These are phyloP conservation scores for Fusarium ramigenum DNA, from an alignment of 2,329 filamentous ascomycete genomes.

Conservation along the genomic window DNA sequence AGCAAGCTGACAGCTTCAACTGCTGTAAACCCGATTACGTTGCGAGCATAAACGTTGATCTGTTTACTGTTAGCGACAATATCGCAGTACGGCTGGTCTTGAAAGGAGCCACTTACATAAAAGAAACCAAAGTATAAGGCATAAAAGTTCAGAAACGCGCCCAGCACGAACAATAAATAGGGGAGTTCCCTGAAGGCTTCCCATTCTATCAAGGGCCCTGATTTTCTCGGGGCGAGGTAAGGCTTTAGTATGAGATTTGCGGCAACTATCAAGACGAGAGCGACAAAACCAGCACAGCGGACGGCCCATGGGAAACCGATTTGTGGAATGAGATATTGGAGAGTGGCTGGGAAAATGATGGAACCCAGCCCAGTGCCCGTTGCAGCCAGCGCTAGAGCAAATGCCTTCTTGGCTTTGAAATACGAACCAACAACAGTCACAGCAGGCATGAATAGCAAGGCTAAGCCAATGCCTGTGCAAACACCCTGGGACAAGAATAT, in stretches of 20 bases:
- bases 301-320: slow-evolving; percentile 73
- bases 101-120: slow-evolving; percentile 53
- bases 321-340: slow-evolving; percentile 64
- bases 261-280: slow-evolving; percentile 55
- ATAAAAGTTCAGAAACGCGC: slow-evolving; percentile 57
- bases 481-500: slow-evolving; percentile 64
- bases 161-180: slow-evolving; percentile 62
- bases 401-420: slow-evolving; percentile 63
- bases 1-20: slow-evolving; percentile 65
- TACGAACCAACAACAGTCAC: slow-evolving; percentile 70
- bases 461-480: slow-evolving; percentile 62
- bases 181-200: slow-evolving; percentile 64
- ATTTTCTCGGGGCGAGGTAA: slow-evolving; percentile 57
- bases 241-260: slow-evolving; percentile 54
- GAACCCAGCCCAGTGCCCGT: slow-evolving; percentile 67
- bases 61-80: slow-evolving; percentile 31
- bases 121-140: slow-evolving; percentile 52
- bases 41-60: slow-evolving; percentile 55
- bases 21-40: slow-evolving; percentile 54
- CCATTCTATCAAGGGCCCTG: slow-evolving; percentile 64
- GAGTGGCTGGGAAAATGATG: slow-evolving; percentile 64
- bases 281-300: slow-evolving; percentile 71
- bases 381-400: slow-evolving; percentile 69
- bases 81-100: slow-evolving; percentile 28
- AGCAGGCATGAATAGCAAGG: slow-evolving; percentile 66